These are phyloP conservation scores for Heliamphora exappendiculata DNA, from an alignment of 148 eudicot genomes.

Conservation along the genomic window DNA sequence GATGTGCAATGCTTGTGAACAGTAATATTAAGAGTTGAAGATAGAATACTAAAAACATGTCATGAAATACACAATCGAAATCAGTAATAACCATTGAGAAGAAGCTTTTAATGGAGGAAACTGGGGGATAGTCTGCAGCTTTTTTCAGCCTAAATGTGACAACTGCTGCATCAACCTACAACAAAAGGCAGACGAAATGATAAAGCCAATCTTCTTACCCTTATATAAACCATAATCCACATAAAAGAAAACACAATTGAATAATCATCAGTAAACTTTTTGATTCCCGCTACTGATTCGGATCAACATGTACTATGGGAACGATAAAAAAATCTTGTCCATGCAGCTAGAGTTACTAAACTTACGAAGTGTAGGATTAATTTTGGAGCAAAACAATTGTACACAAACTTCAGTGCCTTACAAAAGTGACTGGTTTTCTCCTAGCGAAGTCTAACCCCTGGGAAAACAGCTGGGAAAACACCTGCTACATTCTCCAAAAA, in stretches of 20 bases:
- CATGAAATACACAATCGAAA: not conserved
- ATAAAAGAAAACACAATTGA: not conserved
- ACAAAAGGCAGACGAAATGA: not conserved
- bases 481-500: not conserved
- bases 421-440: not conserved
- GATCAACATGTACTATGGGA: not conserved
- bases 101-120: constrained; percentile 76
- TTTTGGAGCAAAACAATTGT: not conserved
- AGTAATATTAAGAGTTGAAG: not conserved
- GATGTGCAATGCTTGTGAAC: not conserved
- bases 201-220: not conserved
- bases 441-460: not conserved
- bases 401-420: not conserved
- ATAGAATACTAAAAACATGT: not conserved
- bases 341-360: not conserved
- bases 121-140: constrained; percentile 60
- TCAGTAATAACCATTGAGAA: constrained; percentile 58
- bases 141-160: constrained; percentile 70
- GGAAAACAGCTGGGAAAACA: no score
- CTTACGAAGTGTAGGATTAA: not conserved
- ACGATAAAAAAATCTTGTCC: not conserved
- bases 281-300: not conserved
- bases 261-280: not conserved
- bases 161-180: constrained; percentile 92
- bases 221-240: not conserved